These are phyloP conservation scores for Ceratorhiza oryzae-sativae DNA, from an alignment of 1,284 basidiomycete species.

Conservation along the genomic window DNA sequence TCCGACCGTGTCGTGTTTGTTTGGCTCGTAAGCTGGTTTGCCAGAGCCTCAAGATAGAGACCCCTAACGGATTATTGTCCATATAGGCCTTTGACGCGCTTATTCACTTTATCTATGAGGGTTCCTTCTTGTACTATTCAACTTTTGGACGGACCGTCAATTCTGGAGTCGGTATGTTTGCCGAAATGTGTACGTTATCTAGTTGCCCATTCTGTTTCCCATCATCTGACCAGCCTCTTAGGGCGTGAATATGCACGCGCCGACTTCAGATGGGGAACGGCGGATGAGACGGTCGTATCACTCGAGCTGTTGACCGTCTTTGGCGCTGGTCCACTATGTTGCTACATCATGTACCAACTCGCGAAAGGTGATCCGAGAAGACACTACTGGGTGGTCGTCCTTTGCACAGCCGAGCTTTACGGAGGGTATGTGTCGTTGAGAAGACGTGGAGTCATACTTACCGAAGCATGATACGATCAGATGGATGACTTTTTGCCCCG, in stretches of 20 bases:
- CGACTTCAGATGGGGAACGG: slow-evolving; percentile 78
- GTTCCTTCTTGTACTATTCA: slow-evolving; percentile 77
- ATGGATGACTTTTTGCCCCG: slow-evolving; percentile 86
- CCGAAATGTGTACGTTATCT: slow-evolving; percentile 71
- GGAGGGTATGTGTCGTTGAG: slow-evolving; percentile 63
- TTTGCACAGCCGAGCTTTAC: slow-evolving; percentile 77
- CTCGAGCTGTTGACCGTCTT: slow-evolving; percentile 83
- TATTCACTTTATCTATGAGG: slow-evolving; percentile 81
- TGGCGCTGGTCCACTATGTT: slow-evolving; percentile 73
- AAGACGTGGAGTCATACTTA: background rate
- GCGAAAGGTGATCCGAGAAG: slow-evolving; percentile 67
- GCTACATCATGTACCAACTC: slow-evolving; percentile 71
- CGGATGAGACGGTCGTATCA: slow-evolving; percentile 79
- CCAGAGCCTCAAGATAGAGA: background rate
- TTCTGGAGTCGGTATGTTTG: slow-evolving; percentile 70
- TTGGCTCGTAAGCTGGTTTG: slow-evolving; percentile 41
- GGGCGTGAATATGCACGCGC: slow-evolving; percentile 76
- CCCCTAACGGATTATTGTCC: background rate
- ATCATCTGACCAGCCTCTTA: slow-evolving; percentile 46
- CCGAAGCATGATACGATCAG: slow-evolving; percentile 50
- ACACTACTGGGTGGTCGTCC: slow-evolving; percentile 81
- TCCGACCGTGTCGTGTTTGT: slow-evolving; percentile 40
- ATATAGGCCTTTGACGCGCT: slow-evolving; percentile 52
- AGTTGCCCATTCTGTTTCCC: slow-evolving; percentile 3
- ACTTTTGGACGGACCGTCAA: slow-evolving; percentile 75